phyloP scores from a whole-genome alignment of 1,284 basidiomycete species.

The Wolfiporia cocos region DNA sequence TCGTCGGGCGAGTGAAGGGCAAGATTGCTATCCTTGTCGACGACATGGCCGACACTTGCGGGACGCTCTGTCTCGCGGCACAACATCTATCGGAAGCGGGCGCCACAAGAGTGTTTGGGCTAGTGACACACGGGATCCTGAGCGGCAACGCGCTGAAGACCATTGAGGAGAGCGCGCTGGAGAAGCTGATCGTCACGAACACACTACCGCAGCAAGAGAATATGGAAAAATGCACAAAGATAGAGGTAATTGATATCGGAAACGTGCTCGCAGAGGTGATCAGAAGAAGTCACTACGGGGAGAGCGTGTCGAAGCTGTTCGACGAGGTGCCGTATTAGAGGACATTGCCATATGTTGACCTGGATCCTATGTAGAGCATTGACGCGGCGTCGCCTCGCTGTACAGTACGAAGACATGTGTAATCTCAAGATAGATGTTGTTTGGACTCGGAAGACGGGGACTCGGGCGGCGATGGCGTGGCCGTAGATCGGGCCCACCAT shows the following conservation, averaged over 20 bases:
- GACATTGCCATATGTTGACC: not conserved
- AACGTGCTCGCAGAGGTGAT: slow-evolving; percentile 97
- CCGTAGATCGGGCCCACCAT: too few relatives aligned
- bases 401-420: not conserved
- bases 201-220: slow-evolving; percentile 91
- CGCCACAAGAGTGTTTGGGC: slow-evolving; percentile 80
- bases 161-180: slow-evolving; percentile 73
- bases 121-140: slow-evolving; percentile 98
- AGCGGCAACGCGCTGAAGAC: slow-evolving; percentile 80
- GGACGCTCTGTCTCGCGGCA: slow-evolving; percentile 92
- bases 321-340: slow-evolving; percentile 78
- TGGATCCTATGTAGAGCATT: not conserved
- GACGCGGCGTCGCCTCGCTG: not conserved
- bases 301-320: slow-evolving; percentile 79
- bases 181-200: slow-evolving; percentile 98
- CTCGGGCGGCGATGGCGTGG: too few relatives aligned
- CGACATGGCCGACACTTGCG: slow-evolving; percentile 99
- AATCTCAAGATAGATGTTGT: not conserved
- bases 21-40: slow-evolving; percentile 98
- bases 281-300: slow-evolving; percentile 82
- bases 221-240: slow-evolving; percentile 72
- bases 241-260: slow-evolving; percentile 95
- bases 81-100: slow-evolving; percentile 89
- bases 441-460: too few relatives aligned
- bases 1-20: slow-evolving; percentile 91